Evolutionary conservation across 352 stramenopile genomes (phyloP).

Genomic region (Pythium brachiatum): DNA sequence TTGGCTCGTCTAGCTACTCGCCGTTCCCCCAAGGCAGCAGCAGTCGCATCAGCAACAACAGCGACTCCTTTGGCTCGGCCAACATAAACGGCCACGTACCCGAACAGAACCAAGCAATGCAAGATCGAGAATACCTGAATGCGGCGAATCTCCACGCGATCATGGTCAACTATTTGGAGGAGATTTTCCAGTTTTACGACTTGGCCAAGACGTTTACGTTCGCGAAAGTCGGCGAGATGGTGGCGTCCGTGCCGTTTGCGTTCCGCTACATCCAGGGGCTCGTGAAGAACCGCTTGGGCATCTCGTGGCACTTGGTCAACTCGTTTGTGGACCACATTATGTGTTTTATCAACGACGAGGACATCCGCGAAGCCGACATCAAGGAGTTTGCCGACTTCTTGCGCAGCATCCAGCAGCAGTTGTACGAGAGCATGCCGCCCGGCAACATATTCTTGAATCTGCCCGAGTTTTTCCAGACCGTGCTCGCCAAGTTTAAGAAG

Average conservation of each 20-base stretch:
- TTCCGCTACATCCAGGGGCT: slow-evolving; percentile 64
- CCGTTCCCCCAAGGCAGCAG: slow-evolving; percentile 4
- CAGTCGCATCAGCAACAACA: background rate
- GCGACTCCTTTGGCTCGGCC: background rate
- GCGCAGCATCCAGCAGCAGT: slow-evolving; percentile 31
- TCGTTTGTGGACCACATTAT: slow-evolving; percentile 63
- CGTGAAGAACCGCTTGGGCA: slow-evolving; percentile 48
- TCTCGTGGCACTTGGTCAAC: slow-evolving; percentile 64
- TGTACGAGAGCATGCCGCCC: slow-evolving; percentile 24
- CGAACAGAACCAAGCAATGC: slow-evolving; percentile 7
- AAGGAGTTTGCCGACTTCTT: slow-evolving; percentile 61
- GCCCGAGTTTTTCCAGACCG: slow-evolving; percentile 58
- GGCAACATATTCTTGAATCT: slow-evolving; percentile 67
- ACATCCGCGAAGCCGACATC: slow-evolving; percentile 66
- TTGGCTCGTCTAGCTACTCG: slow-evolving; percentile 12
- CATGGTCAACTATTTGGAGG: slow-evolving; percentile 56
- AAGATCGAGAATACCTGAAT: slow-evolving; percentile 40
- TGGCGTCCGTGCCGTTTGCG: slow-evolving; percentile 61
- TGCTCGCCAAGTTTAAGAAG: slow-evolving; percentile 64
- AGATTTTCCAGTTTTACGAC: slow-evolving; percentile 61
- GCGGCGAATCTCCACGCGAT: slow-evolving; percentile 41
- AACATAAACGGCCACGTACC: slow-evolving; percentile 1
- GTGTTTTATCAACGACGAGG: slow-evolving; percentile 68
- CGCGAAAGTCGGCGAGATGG: slow-evolving; percentile 47
- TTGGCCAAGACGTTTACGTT: slow-evolving; percentile 50